A percentile compares a stretch with the other conserved stretches of the same genome.
phyloP scores from a whole-genome alignment of 805 yeast genomes.

The Hanseniaspora singularis region DNA sequence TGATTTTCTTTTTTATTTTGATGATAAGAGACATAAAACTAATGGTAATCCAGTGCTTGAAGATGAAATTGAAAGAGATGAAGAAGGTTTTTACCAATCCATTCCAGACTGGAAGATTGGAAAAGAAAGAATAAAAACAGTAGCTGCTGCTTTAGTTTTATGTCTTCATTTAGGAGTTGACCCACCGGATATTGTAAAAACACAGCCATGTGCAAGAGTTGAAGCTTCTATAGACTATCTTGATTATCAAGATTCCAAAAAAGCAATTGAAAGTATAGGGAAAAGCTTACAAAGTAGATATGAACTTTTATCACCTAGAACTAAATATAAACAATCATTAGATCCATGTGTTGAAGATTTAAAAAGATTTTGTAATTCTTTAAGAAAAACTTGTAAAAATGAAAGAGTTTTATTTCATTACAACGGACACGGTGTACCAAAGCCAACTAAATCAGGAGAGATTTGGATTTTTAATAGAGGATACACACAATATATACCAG shows the following conservation, averaged over 20 bases:
- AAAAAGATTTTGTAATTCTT: conserved; percentile 76
- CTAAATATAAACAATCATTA: conserved; percentile 77
- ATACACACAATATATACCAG: conserved; percentile 94
- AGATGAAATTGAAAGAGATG: conserved; percentile 37
- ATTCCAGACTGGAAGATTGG: conserved; percentile 84
- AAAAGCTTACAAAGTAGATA: conserved; percentile 78
- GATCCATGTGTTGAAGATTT: conserved; percentile 96
- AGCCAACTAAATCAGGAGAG: conserved; percentile 91
- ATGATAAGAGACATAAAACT: conserved; percentile 83
- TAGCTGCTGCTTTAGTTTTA: conserved; percentile 80
- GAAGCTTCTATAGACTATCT: conserved; percentile 94
- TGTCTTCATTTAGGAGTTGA: conserved; percentile 91
- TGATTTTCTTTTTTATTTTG: conserved; percentile 72
- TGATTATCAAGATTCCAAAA: conserved; percentile 67
- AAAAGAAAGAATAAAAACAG: conserved; percentile 83
- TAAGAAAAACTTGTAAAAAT: conserved; percentile 83
- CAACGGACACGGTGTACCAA: conserved; percentile 97
- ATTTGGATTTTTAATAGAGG: conserved; percentile 97
- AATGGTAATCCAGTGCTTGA: conserved; percentile 67
- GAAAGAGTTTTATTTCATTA: conserved; percentile 89
- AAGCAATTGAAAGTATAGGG: conserved; percentile 84
- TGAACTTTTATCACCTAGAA: conserved; percentile 74
- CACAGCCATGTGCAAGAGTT: conserved; percentile 80
- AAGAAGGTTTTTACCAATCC: conserved; percentile 46
- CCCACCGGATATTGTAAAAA: conserved; percentile 89